Evolutionary conservation across 345 rosid genomes (phyloP).

Genomic region (Linum trigynum): DNA sequence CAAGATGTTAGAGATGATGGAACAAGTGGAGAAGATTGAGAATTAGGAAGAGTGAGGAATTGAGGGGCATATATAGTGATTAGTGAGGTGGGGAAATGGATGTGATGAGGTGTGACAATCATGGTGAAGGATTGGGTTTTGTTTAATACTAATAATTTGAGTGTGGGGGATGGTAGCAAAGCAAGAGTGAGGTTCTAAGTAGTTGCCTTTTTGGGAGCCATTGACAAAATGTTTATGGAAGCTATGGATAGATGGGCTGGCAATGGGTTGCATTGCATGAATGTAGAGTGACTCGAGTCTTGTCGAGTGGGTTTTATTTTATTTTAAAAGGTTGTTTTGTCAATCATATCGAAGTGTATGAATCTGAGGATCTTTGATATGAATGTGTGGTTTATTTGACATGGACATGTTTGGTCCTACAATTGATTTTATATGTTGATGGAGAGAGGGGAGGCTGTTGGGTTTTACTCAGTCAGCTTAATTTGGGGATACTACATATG

Average conservation of each 20-base stretch:
- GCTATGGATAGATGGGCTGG: background rate
- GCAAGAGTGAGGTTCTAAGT: background rate
- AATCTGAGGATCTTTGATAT: background rate
- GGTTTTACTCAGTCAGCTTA: conserved; percentile 1
- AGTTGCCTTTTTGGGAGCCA: background rate
- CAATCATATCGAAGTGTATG: no score
- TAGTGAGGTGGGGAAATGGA: background rate
- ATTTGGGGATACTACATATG: no score
- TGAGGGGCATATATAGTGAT: no score
- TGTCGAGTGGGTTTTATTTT: background rate
- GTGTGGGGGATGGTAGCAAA: background rate
- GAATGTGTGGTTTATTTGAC: no score
- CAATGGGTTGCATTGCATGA: background rate
- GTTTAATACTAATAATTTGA: no score
- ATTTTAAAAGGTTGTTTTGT: no score
- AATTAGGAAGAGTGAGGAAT: background rate
- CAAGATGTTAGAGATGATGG: no score
- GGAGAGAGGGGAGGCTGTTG: background rate
- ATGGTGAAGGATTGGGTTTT: background rate
- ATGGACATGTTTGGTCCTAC: background rate
- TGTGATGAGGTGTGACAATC: background rate
- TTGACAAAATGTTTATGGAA: no score
- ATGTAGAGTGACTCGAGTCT: background rate
- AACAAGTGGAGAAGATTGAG: background rate
- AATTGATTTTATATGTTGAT: background rate